Conservation (phyloP, 1,139 yeast species). For the Fermentozyma sake region DNA sequence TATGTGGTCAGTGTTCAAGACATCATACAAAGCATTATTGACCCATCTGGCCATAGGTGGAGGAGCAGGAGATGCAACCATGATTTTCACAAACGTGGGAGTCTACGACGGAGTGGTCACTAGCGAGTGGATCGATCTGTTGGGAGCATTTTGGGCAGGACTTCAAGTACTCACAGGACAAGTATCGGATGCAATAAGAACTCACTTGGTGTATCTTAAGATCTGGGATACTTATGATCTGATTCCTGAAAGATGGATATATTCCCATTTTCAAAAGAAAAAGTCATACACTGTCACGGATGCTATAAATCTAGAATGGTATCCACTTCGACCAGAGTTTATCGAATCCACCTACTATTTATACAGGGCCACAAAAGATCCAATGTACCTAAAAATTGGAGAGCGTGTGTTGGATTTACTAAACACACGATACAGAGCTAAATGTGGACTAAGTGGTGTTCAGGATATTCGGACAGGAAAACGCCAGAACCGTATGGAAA, state of each 20-base stretch:
- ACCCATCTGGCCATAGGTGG: constrained; percentile 39
- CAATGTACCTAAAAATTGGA: constrained; percentile 76
- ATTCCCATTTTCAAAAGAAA: constrained; percentile 13
- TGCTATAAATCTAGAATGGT: constrained; percentile 71
- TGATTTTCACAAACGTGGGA: constrained; percentile 63
- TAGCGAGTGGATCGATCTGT: constrained; percentile 76
- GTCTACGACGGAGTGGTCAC: constrained; percentile 45
- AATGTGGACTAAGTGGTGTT: constrained; percentile 81
- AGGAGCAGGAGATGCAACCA: constrained; percentile 38
- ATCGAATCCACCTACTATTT: constrained; percentile 83
- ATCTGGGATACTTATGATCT: constrained; percentile 78
- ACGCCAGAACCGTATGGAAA: constrained; percentile 80
- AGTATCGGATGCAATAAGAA: constrained; percentile 55
- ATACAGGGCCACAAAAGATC: constrained; percentile 82
- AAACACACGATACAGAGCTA: constrained; percentile 45
- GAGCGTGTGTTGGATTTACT: constrained; percentile 55
- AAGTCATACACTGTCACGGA: constrained; percentile 11
- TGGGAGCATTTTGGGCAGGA: constrained; percentile 88
- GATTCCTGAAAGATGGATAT: constrained; percentile 86
- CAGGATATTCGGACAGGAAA: constrained; percentile 63
- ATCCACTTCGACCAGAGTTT: constrained; percentile 88
- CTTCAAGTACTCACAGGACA: constrained; percentile 78
- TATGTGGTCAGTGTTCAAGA: constrained; percentile 56
- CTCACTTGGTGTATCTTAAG: constrained; percentile 66
- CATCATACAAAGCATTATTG: constrained; percentile 55